Evolutionary conservation across 2,329 filamentous ascomycete genomes (phyloP).

Genomic region (Dactylellina haptotyla): DNA sequence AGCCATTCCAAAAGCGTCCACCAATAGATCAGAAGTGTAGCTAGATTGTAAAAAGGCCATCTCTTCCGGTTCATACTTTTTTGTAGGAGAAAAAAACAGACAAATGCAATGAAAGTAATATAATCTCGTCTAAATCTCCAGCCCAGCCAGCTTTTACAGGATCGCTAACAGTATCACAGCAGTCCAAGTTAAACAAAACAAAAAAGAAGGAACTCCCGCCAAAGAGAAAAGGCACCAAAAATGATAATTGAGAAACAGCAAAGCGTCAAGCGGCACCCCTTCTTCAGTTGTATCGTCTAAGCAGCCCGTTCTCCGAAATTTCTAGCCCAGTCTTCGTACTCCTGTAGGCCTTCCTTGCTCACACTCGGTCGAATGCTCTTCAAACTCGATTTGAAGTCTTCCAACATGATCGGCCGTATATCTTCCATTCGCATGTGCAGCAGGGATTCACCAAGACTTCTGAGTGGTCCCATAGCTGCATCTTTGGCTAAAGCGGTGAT

Average conservation of each 20-base stretch:
- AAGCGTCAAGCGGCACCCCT: too few relatives aligned
- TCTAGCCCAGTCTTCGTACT: conserved; percentile 92
- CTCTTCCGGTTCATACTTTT: too few relatives aligned
- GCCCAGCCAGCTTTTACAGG: too few relatives aligned
- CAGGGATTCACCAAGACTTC: conserved; percentile 87
- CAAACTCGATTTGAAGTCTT: conserved; percentile 86
- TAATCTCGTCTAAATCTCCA: too few relatives aligned
- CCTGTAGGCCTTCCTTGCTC: conserved; percentile 80
- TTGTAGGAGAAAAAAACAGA: too few relatives aligned
- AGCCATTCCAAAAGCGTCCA: background rate
- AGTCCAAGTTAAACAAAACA: conserved; percentile 56
- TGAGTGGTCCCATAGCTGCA: conserved; percentile 93
- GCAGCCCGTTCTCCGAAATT: conserved; percentile 82
- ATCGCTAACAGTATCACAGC: conserved; percentile 12
- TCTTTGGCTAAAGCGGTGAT: conserved; percentile 97
- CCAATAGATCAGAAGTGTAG: too few relatives aligned
- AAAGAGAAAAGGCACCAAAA: conserved; percentile 5
- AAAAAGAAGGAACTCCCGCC: conserved; percentile 53
- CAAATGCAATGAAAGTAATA: too few relatives aligned
- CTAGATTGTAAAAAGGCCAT: too few relatives aligned
- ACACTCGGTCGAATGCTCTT: conserved; percentile 89
- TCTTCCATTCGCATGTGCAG: conserved; percentile 93
- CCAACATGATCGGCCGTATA: conserved; percentile 83
- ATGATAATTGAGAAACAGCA: too few relatives aligned
- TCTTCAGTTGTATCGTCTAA: background rate